Conservation (phyloP, 164 flowering plant genomes). For the Buxus sempervirens region DNA sequence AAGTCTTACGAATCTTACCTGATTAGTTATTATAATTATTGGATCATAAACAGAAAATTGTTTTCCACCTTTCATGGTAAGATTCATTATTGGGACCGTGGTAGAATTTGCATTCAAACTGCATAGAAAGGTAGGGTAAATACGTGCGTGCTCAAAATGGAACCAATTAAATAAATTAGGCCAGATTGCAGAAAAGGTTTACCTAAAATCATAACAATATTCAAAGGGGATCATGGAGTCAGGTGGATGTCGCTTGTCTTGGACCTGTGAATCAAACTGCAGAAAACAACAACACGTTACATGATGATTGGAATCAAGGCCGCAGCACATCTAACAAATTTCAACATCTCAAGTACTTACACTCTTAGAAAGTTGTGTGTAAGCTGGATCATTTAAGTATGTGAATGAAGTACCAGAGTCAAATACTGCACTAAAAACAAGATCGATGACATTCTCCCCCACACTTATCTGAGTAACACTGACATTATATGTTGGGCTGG, state of each 20-base stretch:
- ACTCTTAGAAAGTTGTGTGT: conserved; percentile 46
- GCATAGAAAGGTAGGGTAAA: conserved; percentile 17
- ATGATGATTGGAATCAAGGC: neutral
- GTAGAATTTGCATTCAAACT: conserved; percentile 28
- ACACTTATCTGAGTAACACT: conserved; percentile 53
- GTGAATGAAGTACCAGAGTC: conserved; percentile 95
- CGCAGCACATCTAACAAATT: neutral
- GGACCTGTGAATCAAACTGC: conserved; percentile 65
- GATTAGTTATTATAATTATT: conserved; percentile 14
- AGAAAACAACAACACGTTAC: conserved; percentile 13
- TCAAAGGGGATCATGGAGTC: conserved; percentile 54
- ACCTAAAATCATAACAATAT: conserved; percentile 71
- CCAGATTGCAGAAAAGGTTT: neutral
- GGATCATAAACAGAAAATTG: conserved; percentile 25
- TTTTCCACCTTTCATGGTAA: conserved; percentile 34
- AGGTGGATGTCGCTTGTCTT: conserved; percentile 29
- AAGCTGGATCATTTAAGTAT: conserved; percentile 76
- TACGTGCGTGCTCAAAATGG: neutral
- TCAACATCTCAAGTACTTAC: conserved; percentile 44
- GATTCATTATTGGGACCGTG: conserved; percentile 21
- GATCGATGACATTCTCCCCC: conserved; percentile 32
- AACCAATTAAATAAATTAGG: neutral
- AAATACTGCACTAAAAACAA: conserved; percentile 55
- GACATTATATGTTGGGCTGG: conserved; percentile 71
- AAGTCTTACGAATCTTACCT: conserved; percentile 44